Conservation (phyloP, 2,329 filamentous ascomycete species). For the Trichoderma sp. region DNA sequence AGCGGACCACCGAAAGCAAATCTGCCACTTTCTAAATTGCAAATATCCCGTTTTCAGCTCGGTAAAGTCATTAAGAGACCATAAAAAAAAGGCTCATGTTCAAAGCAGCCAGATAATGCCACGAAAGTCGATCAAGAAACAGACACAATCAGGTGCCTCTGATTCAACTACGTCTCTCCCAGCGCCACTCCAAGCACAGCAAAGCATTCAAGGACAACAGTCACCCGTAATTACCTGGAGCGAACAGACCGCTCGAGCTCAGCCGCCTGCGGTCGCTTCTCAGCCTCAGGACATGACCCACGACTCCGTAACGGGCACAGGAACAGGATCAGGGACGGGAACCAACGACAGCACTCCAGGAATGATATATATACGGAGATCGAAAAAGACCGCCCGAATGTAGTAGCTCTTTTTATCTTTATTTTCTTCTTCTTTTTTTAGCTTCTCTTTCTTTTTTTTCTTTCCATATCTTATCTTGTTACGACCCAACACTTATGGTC, state of each 20-base stretch:
- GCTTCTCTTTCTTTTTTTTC: background rate
- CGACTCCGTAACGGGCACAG: constrained; percentile 1
- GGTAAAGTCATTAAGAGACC: background rate
- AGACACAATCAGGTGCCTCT: too few species aligned
- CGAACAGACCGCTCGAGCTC: too few species aligned
- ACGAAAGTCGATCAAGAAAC: background rate
- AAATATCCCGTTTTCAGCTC: constrained; percentile 1
- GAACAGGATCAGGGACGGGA: background rate
- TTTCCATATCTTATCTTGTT: background rate
- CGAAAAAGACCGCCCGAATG: constrained; percentile 19
- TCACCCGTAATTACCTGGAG: too few species aligned
- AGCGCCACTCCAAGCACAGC: too few species aligned
- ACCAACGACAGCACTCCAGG: constrained; percentile 14
- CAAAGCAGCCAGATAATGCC: background rate
- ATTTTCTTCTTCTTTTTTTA: background rate
- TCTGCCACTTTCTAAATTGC: background rate
- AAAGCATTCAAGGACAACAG: too few species aligned
- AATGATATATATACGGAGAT: constrained; percentile 24
- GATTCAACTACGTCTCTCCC: too few species aligned
- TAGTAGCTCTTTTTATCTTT: background rate
- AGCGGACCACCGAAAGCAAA: background rate
- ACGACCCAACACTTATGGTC: too few species aligned
- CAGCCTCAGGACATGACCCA: too few species aligned
- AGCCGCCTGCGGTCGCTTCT: too few species aligned
- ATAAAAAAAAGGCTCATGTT: background rate